phyloP scores from a whole-genome alignment of 139 green algal species.

The Coelastrella sp. region DNA sequence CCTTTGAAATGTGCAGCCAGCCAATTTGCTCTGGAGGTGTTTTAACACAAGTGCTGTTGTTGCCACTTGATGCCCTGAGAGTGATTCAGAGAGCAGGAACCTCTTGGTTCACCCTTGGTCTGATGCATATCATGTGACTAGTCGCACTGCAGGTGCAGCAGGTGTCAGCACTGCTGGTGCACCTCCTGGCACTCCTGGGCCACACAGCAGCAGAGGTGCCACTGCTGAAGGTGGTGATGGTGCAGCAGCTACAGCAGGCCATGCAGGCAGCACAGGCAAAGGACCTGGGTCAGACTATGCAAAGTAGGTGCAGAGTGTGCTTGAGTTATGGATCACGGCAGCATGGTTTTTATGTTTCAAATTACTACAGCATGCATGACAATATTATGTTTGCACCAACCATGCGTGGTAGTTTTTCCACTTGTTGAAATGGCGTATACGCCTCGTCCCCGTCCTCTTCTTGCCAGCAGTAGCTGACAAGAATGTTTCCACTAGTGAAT shows the following conservation, averaged over 20 bases:
- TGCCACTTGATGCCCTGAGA: too few species aligned
- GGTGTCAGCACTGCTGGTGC: neutral
- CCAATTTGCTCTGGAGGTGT: too few species aligned
- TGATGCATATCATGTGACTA: neutral
- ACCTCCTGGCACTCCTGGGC: neutral
- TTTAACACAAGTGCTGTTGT: too few species aligned
- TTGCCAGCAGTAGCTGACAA: neutral
- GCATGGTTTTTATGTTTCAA: neutral
- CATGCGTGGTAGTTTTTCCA: too few species aligned
- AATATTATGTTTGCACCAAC: neutral
- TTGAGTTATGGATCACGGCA: neutral
- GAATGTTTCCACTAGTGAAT: too few species aligned
- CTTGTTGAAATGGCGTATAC: too few species aligned
- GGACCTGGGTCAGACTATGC: slow-evolving; percentile 45
- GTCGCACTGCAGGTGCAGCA: slow-evolving; percentile 4
- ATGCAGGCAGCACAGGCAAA: slow-evolving; percentile 29
- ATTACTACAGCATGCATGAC: neutral
- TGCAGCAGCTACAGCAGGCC: neutral
- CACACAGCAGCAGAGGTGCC: neutral
- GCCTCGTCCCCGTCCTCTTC: too few species aligned
- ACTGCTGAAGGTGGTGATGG: neutral
- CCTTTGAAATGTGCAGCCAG: too few species aligned
- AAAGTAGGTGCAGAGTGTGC: neutral
- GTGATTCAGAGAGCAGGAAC: neutral
- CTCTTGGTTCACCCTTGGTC: neutral